Percentiles rank a stretch among this genome's conserved stretches.
Conservation (phyloP, 2,329 filamentous ascomycete genomes). For the Colletotrichum liriopes region DNA sequence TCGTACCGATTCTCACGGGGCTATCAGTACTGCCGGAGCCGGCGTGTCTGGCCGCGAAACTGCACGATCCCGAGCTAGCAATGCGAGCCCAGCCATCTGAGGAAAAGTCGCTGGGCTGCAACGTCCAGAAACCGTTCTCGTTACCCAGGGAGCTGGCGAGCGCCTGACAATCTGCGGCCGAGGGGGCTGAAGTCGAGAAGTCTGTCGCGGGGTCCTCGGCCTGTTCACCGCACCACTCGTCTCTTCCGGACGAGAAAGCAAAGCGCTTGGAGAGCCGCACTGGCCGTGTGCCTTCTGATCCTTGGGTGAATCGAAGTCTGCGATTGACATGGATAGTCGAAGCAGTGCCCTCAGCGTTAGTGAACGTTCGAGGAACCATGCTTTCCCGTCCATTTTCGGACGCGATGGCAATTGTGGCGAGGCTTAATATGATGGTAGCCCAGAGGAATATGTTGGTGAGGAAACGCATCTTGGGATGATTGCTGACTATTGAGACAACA, state of each 20-base stretch:
- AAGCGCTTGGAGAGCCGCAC: conserved; percentile 23
- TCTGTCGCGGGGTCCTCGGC: conserved; percentile 29
- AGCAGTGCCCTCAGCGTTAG: not conserved
- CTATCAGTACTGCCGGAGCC: conserved; percentile 11
- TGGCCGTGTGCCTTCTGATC: conserved; percentile 18
- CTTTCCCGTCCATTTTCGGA: not conserved
- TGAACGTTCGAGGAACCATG: conserved; percentile 8
- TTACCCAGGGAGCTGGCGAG: conserved; percentile 17
- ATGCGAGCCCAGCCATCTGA: conserved; percentile 39
- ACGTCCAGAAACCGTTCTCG: conserved; percentile 35
- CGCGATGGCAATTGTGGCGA: not conserved
- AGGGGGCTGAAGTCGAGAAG: conserved; percentile 33
- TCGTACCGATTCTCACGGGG: conserved; percentile 39
- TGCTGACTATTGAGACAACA: not conserved
- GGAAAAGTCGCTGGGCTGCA: conserved; percentile 30
- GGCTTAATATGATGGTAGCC: conserved; percentile 1
- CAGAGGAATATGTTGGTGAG: not conserved
- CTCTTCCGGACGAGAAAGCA: conserved; percentile 35
- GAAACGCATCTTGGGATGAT: not conserved
- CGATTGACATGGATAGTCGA: conserved; percentile 21
- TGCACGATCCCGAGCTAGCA: conserved; percentile 34
- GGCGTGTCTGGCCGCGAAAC: conserved; percentile 35
- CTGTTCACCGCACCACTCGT: conserved; percentile 42
- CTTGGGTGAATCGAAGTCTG: conserved; percentile 22
- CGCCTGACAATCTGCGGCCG: conserved; percentile 33